Evolutionary conservation across 1,284 basidiomycete species (phyloP).

Genomic region (Puccinia triticina): DNA sequence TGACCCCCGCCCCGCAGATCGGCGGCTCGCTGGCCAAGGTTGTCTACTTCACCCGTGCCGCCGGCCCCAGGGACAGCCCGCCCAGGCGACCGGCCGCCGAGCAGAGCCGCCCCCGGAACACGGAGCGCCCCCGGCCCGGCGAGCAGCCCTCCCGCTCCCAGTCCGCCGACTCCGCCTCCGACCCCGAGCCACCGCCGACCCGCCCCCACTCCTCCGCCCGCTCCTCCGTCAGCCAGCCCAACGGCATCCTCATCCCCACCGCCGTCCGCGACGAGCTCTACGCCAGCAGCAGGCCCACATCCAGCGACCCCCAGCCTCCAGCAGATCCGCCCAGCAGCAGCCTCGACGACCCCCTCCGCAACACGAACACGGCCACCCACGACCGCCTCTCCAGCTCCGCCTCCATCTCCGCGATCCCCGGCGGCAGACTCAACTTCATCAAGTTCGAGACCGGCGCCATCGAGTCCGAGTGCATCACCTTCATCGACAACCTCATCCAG

Average conservation of each 20-base stretch:
- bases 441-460: slow-evolving; percentile 94
- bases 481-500: slow-evolving; percentile 84
- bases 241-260: slow-evolving; percentile 57
- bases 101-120: slow-evolving; percentile 42
- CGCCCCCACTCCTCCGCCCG: slow-evolving; percentile 53
- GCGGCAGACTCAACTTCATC: slow-evolving; percentile 95
- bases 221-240: slow-evolving; percentile 54
- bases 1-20: too few species aligned
- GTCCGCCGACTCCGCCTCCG: slow-evolving; percentile 31
- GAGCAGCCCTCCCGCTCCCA: slow-evolving; percentile 48
- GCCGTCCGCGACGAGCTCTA: slow-evolving; percentile 52
- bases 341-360: slow-evolving; percentile 42
- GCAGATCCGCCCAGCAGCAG: slow-evolving; percentile 37
- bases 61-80: slow-evolving; percentile 67
- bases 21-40: slow-evolving; percentile 97
- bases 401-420: slow-evolving; percentile 81
- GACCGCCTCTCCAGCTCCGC: slow-evolving; percentile 71
- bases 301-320: slow-evolving; percentile 24
- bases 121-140: slow-evolving; percentile 26
- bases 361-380: too few species aligned
- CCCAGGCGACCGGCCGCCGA: slow-evolving; percentile 65
- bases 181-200: slow-evolving; percentile 26
- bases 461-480: slow-evolving; percentile 74
- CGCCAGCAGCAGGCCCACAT: neutral
- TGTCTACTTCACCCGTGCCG: slow-evolving; percentile 89